Percentiles rank a stretch among this genome's conserved stretches.
phyloP scores from a whole-genome alignment of 495 filamentous ascomycete species.

The Penicillium argentinense region DNA sequence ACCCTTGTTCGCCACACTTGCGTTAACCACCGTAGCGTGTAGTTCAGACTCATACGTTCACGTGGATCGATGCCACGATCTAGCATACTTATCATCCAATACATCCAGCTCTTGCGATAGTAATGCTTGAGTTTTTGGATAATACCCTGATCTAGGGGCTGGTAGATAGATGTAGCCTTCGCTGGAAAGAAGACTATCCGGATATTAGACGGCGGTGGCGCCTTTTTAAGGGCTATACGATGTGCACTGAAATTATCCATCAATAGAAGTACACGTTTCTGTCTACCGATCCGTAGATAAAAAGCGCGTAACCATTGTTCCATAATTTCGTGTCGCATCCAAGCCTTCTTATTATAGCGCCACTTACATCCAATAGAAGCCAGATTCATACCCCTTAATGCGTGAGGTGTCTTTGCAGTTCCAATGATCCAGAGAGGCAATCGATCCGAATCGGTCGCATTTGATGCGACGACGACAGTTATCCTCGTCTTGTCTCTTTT shows the following conservation, averaged over 20 bases:
- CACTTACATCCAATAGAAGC: constrained; percentile 11
- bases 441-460: constrained; percentile 17
- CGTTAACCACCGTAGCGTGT: constrained; percentile 3
- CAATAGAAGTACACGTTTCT: no score
- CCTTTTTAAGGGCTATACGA: constrained; percentile 7
- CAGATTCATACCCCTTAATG: neutral
- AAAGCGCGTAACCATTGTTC: constrained; percentile 22
- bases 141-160: constrained; percentile 31
- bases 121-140: constrained; percentile 25
- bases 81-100: constrained; percentile 11
- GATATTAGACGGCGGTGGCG: constrained; percentile 12
- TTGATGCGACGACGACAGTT: constrained; percentile 14
- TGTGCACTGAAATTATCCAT: no score
- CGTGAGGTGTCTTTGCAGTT: no score
- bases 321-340: constrained; percentile 19
- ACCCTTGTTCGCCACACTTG: neutral
- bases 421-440: no score
- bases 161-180: constrained; percentile 23
- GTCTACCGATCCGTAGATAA: constrained; percentile 22
- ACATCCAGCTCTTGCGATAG: constrained; percentile 23
- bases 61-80: constrained; percentile 3
- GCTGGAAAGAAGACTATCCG: constrained; percentile 24
- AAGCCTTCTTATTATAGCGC: constrained; percentile 23
- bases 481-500: constrained; percentile 15
- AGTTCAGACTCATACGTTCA: neutral